A percentile compares a stretch with the other conserved stretches of the same genome.
Conservation (phyloP, 2,329 filamentous ascomycete genomes). For the Fusarium devonianum region DNA sequence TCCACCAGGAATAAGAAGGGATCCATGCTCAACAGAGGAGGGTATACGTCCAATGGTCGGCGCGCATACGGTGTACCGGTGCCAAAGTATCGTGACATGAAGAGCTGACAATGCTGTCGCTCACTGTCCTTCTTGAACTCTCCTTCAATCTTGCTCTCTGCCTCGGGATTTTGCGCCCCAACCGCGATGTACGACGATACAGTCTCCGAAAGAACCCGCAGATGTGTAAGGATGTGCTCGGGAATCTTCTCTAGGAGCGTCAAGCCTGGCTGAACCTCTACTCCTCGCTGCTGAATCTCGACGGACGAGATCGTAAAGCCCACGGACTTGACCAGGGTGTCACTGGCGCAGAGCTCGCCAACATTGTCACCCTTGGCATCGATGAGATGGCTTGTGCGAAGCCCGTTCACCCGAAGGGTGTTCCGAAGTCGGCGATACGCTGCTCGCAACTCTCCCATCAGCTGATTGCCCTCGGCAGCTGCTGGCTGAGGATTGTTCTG, state of each 20-base stretch:
- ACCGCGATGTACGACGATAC: slow-evolving; percentile 84
- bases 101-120: slow-evolving; percentile 78
- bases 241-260: slow-evolving; percentile 85
- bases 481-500: slow-evolving; percentile 24
- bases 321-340: slow-evolving; percentile 70
- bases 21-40: slow-evolving; percentile 72
- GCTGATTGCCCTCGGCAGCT: slow-evolving; percentile 34
- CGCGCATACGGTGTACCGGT: slow-evolving; percentile 51
- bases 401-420: slow-evolving; percentile 63
- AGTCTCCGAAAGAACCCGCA: slow-evolving; percentile 89
- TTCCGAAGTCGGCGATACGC: slow-evolving; percentile 68
- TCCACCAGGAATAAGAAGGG: slow-evolving; percentile 84
- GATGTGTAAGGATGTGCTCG: slow-evolving; percentile 81
- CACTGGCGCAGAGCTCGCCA: slow-evolving; percentile 60
- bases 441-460: slow-evolving; percentile 62
- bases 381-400: slow-evolving; percentile 52
- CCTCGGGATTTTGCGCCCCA: slow-evolving; percentile 69
- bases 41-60: slow-evolving; percentile 55
- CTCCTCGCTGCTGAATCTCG: slow-evolving; percentile 90
- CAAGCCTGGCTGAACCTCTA: slow-evolving; percentile 74
- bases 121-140: slow-evolving; percentile 75
- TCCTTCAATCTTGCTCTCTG: slow-evolving; percentile 66
- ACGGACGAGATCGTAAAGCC: slow-evolving; percentile 87
- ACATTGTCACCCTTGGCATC: slow-evolving; percentile 41
- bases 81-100: slow-evolving; percentile 65